Base-by-base conservation (phyloP, 805 yeast genomes). In the Hanseniaspora lindneri region DNA sequence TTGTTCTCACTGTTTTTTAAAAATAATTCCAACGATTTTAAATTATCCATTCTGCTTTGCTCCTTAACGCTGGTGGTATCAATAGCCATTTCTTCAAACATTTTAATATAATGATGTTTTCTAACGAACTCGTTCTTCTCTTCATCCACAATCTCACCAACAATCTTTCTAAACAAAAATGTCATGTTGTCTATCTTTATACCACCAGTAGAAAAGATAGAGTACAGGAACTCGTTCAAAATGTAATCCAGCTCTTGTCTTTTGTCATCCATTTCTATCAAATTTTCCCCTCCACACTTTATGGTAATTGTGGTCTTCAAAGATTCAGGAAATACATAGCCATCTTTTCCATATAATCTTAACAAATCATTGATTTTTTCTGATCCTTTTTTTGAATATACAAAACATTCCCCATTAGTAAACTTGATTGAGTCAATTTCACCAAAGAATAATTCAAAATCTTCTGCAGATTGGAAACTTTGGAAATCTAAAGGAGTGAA, bases 351-450 rank as follows among this genome's bases (percentile, higher is more conserved):
- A 29, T 29, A 44, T 16, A 32, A 21, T n/a, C 29, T 32, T 5
- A 52, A 35, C 16, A 41, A 17, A 5, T 32, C 51, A 24, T 50
- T 49, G 6, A 29, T 52, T 5, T 48, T 52, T 5, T 40, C 51
- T 39, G 50, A 46, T 5, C 50, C 52, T 17, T 44, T 32, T 19
- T 57, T 44, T 40, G 60, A 60, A 53, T 61, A 60, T 14, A 61
- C 43, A 36, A 61, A 58, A 11, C 62, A 57, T 43, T 62, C 65
- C 8, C 59, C 62, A 13, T 59, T 58, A 2, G 65, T 61, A 8
- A 61, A 62, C 46, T 60, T 61, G 10, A 61, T 42, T 3, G 65
- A 57, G 25, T 59, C 63, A 9, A 61, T 16, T 6, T 49, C 51
- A 13, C 66, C 65, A 44, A 54, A 61, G 41, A 54, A 62, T 30